A percentile compares a stretch with the other conserved stretches of the same genome.
These are phyloP conservation scores for Suillus discolor DNA, from an alignment of 768 basidiomycete species.

Conservation along the genomic window DNA sequence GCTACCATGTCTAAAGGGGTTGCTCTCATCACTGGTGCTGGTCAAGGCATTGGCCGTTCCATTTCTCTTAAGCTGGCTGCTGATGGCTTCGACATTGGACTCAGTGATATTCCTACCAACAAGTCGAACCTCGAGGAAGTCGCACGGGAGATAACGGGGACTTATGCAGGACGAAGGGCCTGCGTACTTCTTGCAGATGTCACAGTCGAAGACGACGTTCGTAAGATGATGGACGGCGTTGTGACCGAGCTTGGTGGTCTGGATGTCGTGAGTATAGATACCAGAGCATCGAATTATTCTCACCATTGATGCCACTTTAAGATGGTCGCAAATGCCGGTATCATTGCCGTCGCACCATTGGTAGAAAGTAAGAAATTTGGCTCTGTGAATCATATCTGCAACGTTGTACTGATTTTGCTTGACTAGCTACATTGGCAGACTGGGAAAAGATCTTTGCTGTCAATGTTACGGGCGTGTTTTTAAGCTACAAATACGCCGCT, in stretches of 20 bases:
- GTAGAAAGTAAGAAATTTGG: conserved; percentile 14
- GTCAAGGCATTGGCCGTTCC: conserved; percentile 28
- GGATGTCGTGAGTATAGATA: conserved; percentile 44
- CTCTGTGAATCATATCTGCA: too few relatives aligned
- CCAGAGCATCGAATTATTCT: not conserved
- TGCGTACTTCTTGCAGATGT: conserved; percentile 41
- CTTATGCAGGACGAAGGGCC: conserved; percentile 25
- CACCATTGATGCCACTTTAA: not conserved
- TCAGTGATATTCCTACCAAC: conserved; percentile 31
- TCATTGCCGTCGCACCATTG: conserved; percentile 7
- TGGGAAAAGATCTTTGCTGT: conserved; percentile 33
- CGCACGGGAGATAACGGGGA: conserved; percentile 28
- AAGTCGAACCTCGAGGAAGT: conserved; percentile 27
- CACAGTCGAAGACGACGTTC: conserved; percentile 42
- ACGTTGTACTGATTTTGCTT: not conserved
- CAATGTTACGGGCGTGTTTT: conserved; percentile 38
- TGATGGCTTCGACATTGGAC: conserved; percentile 34
- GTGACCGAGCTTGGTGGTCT: conserved; percentile 41
- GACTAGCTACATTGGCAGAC: conserved; percentile 29
- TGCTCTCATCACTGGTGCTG: conserved; percentile 40
- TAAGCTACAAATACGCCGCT: conserved; percentile 40
- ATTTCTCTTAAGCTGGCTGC: conserved; percentile 36
- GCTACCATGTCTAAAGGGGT: conserved; percentile 22
- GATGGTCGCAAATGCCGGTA: conserved; percentile 33
- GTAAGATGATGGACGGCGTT: conserved; percentile 37